Conservation (phyloP, 352 stramenopile species). For the Globisporangium rhizosaccharum region DNA sequence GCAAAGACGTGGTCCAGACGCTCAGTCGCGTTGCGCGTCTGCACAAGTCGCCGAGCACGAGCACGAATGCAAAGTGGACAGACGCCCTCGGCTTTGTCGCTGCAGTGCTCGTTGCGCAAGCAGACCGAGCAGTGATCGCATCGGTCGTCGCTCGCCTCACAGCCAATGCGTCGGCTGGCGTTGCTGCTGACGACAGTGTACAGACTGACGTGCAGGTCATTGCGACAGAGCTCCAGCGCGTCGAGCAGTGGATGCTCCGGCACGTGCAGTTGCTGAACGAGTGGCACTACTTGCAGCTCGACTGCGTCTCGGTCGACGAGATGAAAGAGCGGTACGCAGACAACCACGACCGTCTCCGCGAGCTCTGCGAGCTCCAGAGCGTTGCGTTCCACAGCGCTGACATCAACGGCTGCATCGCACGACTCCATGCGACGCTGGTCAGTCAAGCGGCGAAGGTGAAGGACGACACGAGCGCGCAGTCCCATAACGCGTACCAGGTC, state of each 20-base stretch:
- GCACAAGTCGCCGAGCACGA: conserved; percentile 14
- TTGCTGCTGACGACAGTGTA: not conserved
- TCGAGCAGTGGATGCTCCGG: conserved; percentile 64
- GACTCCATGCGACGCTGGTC: conserved; percentile 27
- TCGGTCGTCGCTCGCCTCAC: not conserved
- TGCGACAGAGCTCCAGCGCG: conserved; percentile 26
- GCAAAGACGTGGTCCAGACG: conserved; percentile 11
- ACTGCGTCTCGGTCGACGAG: conserved; percentile 32
- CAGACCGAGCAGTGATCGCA: conserved; percentile 1
- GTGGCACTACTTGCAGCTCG: conserved; percentile 43
- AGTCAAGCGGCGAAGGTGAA: conserved; percentile 10
- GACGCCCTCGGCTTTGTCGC: conserved; percentile 10
- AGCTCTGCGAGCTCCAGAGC: conserved; percentile 46
- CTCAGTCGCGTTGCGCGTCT: conserved; percentile 4
- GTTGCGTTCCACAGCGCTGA: conserved; percentile 32
- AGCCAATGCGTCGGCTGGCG: not conserved
- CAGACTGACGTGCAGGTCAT: conserved; percentile 21
- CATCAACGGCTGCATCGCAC: conserved; percentile 27
- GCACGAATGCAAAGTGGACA: conserved; percentile 11
- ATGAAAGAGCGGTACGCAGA: conserved; percentile 49
- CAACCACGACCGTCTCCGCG: conserved; percentile 38
- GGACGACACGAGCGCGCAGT: not conserved
- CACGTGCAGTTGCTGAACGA: conserved; percentile 63
- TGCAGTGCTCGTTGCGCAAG: conserved; percentile 10
- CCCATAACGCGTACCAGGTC: conserved; percentile 21